These are phyloP conservation scores for Amesomyces nigricolor DNA, from an alignment of 2,329 filamentous ascomycete genomes.

Conservation along the genomic window DNA sequence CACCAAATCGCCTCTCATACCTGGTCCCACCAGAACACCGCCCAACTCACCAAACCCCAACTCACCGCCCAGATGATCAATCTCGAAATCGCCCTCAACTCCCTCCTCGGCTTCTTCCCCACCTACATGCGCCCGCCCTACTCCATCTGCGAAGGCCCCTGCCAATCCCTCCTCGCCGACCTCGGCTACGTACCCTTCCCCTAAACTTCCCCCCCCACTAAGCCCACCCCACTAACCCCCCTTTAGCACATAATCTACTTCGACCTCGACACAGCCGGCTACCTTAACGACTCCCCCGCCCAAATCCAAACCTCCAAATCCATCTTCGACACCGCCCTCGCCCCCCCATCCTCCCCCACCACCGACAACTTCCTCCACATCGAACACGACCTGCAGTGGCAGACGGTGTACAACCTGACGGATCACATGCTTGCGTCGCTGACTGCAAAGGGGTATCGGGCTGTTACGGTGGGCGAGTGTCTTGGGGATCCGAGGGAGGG, in stretches of 20 bases:
- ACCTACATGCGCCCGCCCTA: conserved; percentile 45
- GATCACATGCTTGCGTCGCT: conserved; percentile 40
- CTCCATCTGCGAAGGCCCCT: conserved; percentile 33
- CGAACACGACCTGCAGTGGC: conserved; percentile 45
- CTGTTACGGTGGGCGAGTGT: conserved; percentile 52
- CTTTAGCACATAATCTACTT: conserved; percentile 32
- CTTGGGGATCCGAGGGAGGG: conserved; percentile 44
- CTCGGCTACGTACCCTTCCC: conserved; percentile 29
- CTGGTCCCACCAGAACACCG: conserved; percentile 41
- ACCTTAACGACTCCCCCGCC: conserved; percentile 29
- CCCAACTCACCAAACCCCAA: conserved; percentile 31
- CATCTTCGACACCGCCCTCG: conserved; percentile 30
- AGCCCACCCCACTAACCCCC: no score
- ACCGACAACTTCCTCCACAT: conserved; percentile 42
- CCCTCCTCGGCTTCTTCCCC: conserved; percentile 41
- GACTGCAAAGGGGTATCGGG: conserved; percentile 37
- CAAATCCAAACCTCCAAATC: conserved; percentile 33
- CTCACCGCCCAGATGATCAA: conserved; percentile 38
- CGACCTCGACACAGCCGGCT: conserved; percentile 34
- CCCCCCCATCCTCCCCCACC: conserved; percentile 20
- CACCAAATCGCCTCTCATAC: conserved; percentile 47
- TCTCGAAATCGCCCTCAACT: conserved; percentile 41
- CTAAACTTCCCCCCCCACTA: no score
- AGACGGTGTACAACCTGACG: conserved; percentile 43
- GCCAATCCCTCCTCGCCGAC: conserved; percentile 28